phyloP scores from a whole-genome alignment of 176 grass and related monocot species.

The Bromus sterilis region DNA sequence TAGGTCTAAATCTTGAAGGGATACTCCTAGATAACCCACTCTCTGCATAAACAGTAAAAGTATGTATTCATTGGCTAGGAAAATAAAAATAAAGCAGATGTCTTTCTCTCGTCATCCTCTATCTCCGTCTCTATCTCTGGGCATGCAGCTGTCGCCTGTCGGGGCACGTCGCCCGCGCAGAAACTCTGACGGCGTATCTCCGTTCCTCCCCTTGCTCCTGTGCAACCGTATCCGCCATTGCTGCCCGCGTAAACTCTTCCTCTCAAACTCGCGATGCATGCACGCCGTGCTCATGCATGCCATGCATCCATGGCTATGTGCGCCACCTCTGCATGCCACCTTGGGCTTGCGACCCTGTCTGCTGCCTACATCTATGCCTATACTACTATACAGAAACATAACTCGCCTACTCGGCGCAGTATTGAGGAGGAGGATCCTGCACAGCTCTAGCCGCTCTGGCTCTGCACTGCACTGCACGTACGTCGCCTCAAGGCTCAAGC shows the following conservation, averaged over 20 bases:
- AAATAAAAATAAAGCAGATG: neutral
- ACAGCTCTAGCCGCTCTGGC: neutral
- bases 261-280: neutral
- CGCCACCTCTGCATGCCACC: neutral
- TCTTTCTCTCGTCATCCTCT: neutral
- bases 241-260: constrained; percentile 1
- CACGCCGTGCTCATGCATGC: neutral
- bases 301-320: neutral
- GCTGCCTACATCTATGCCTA: neutral
- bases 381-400: neutral
- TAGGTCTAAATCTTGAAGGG: too few relatives aligned
- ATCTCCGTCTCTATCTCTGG: neutral
- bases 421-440: neutral
- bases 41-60: too few relatives aligned
- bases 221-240: constrained; percentile 8
- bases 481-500: neutral
- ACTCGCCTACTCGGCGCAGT: neutral
- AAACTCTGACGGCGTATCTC: constrained; percentile 22
- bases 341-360: neutral
- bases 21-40: too few relatives aligned
- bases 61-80: neutral
- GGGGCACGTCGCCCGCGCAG: neutral
- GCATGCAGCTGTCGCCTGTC: neutral
- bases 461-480: neutral
- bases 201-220: neutral